Base-by-base conservation (phyloP, 2,329 filamentous ascomycete species). In the Ophiostoma novo-ulmi region DNA sequence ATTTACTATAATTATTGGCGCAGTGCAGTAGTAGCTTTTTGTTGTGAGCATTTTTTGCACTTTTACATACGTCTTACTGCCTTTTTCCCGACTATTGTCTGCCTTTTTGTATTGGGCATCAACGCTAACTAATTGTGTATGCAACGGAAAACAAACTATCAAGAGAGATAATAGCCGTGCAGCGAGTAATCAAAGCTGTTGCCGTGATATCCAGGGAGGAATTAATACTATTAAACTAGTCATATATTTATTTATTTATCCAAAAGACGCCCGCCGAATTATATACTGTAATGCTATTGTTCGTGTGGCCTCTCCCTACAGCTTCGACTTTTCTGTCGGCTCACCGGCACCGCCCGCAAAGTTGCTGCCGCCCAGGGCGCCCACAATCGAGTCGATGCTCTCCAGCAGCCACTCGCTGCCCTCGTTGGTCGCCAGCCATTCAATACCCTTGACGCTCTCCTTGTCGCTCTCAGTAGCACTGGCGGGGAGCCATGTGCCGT, bases 351-450 rank as follows among this genome's bases (percentile, higher is more conserved):
- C 61, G 4, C 61, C 70, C 8, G 35, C 65, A 71, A 72, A 75
- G 71, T 71, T 73, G 70, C 52, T 31, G 17, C 77, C 77, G 1
- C 80, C 77, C 48, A 83, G 78, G 0, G 78, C 80, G 68, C 76
- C 75, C 3, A 90, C 86, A 73, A 91, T 84, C 72, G 81, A 79
- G 80, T 91, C 89, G 2, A 90, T 82, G 73, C 82, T 85, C 73
- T 85, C 80, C 74, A 91, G 76, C 70, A 90, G 79, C 89, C 89
- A 91, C 61, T 82, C 78, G 76, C 83, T 89, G 0, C 89, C 89
- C 75, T 89, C 88, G 72, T 91, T 87, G 41, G 83, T 83, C 1
- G 87, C 87, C 75, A 90, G 78, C 88, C 88, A 91, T 75, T 81
- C 80, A 1, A 83, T 85, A 1, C 83, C 86, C 71, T 85, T 80